These are phyloP conservation scores for Auriscalpium orientale DNA, from an alignment of 768 basidiomycete genomes.

Conservation along the genomic window DNA sequence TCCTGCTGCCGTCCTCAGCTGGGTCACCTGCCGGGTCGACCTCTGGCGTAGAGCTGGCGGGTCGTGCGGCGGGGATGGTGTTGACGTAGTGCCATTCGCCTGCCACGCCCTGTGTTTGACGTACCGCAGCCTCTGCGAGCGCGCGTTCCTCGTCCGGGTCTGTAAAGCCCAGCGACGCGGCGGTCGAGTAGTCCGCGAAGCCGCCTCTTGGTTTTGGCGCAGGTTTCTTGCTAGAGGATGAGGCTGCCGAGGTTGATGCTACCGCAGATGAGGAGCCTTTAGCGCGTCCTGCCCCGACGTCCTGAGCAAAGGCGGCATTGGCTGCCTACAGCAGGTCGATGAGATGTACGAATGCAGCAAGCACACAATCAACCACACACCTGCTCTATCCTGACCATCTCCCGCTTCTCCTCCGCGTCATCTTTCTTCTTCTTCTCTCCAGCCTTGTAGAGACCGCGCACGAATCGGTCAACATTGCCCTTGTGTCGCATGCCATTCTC, in stretches of 20 bases:
- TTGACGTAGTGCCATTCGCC: slow-evolving; percentile 74
- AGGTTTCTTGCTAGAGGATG: slow-evolving; percentile 30
- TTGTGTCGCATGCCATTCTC: slow-evolving; percentile 92
- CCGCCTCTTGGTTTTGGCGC: slow-evolving; percentile 48
- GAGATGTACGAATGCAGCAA: slow-evolving; percentile 1
- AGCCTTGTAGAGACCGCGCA: slow-evolving; percentile 86
- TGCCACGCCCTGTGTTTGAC: slow-evolving; percentile 57
- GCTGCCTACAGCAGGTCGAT: slow-evolving; percentile 42
- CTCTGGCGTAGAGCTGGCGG: slow-evolving; percentile 6
- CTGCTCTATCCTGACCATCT: slow-evolving; percentile 81
- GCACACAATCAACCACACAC: slow-evolving; percentile 30
- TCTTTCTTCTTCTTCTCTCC: slow-evolving; percentile 86
- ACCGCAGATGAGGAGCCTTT: slow-evolving; percentile 17
- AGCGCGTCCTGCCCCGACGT: slow-evolving; percentile 63
- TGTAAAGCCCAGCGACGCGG: slow-evolving; percentile 70
- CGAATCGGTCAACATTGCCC: slow-evolving; percentile 88
- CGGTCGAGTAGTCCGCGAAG: slow-evolving; percentile 84
- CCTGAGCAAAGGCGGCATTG: slow-evolving; percentile 69
- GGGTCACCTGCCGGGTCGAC: slow-evolving; percentile 17
- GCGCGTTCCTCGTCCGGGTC: slow-evolving; percentile 70
- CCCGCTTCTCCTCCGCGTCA: slow-evolving; percentile 74
- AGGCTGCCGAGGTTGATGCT: slow-evolving; percentile 14
- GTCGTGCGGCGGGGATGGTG: slow-evolving; percentile 18
- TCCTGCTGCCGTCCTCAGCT: slow-evolving; percentile 8
- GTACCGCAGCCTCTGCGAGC: slow-evolving; percentile 51